Percentiles rank a stretch among this genome's conserved stretches.
phyloP scores from a whole-genome alignment of 2,329 filamentous ascomycete genomes.

The Aspergillus sojae region DNA sequence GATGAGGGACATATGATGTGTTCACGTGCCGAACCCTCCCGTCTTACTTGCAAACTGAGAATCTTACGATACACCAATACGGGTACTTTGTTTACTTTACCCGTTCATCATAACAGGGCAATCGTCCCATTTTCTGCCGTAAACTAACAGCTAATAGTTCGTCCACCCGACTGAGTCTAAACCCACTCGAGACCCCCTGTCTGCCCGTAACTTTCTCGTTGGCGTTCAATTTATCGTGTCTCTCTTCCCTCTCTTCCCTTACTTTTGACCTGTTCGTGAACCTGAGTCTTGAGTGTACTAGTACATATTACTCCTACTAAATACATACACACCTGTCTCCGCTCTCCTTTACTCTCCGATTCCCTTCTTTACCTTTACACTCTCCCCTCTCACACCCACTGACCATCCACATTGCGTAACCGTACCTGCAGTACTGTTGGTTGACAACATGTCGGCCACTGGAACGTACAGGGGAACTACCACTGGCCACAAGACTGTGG shows the following conservation, averaged over 20 bases:
- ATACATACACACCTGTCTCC: constrained; percentile 3
- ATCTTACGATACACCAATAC: constrained; percentile 27
- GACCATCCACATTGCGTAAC: constrained; percentile 15
- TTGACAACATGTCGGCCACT: constrained; percentile 56
- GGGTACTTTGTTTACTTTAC: constrained; percentile 22
- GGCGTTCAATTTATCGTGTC: constrained; percentile 8
- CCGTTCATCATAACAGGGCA: background rate
- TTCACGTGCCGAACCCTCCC: constrained; percentile 20
- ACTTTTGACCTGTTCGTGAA: background rate
- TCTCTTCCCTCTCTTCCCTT: constrained; percentile 15
- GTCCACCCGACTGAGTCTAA: constrained; percentile 15
- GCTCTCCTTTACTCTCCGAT: constrained; percentile 3
- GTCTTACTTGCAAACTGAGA: constrained; percentile 16
- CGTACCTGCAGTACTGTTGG: constrained; percentile 22
- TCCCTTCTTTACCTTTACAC: constrained; percentile 8
- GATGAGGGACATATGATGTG: constrained; percentile 2
- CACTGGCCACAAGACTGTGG: constrained; percentile 50
- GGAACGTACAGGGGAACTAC: constrained; percentile 63
- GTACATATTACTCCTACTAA: background rate
- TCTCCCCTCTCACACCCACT: constrained; percentile 21
- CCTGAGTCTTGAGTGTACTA: constrained; percentile 4
- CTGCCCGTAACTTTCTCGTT: constrained; percentile 30
- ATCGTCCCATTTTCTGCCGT: constrained; percentile 7
- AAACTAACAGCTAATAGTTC: constrained; percentile 24
- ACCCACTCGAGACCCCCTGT: constrained; percentile 14